A percentile compares a stretch with the other conserved stretches of the same genome.
Conservation (phyloP, 2,329 filamentous ascomycete species). For the Phyllosticta citriasiana region DNA sequence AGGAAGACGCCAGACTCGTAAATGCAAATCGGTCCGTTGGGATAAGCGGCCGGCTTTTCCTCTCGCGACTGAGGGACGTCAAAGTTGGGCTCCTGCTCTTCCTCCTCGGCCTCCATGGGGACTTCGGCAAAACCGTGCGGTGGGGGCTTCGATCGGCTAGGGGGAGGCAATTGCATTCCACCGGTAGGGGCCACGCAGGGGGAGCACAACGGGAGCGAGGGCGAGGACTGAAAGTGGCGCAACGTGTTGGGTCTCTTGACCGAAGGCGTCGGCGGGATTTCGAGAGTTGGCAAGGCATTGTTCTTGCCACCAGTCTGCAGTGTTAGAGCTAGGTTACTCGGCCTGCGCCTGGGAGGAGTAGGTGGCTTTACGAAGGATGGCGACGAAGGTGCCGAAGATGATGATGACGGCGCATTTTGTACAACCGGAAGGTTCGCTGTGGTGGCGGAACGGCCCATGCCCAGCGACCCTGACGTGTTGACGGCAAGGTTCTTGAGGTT, state of each 20-base stretch:
- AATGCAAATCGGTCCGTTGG: constrained; percentile 71
- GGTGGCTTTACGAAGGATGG: constrained; percentile 73
- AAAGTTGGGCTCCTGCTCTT: constrained; percentile 41
- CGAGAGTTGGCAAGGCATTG: constrained; percentile 43
- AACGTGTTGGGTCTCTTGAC: constrained; percentile 40
- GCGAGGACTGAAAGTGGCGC: constrained; percentile 53
- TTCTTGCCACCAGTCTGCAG: constrained; percentile 55
- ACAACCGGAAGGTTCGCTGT: constrained; percentile 44
- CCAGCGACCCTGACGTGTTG: constrained; percentile 47
- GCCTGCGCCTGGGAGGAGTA: constrained; percentile 59
- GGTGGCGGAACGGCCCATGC: constrained; percentile 37
- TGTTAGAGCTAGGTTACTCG: constrained; percentile 66
- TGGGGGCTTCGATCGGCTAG: constrained; percentile 23
- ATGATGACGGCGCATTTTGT: constrained; percentile 28
- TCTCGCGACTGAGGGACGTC: constrained; percentile 50
- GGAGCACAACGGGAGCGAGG: constrained; percentile 47
- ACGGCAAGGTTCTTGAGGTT: constrained; percentile 81
- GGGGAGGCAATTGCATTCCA: constrained; percentile 42
- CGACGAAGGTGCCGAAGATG: constrained; percentile 55
- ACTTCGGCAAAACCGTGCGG: constrained; percentile 42
- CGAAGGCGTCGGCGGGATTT: constrained; percentile 49
- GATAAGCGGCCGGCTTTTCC: constrained; percentile 71
- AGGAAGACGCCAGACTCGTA: constrained; percentile 69
- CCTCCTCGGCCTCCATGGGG: constrained; percentile 61
- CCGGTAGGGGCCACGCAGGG: constrained; percentile 38